Evolutionary conservation across 495 filamentous ascomycete species (phyloP).

Genomic region (Neurospora tetrasperma): DNA sequence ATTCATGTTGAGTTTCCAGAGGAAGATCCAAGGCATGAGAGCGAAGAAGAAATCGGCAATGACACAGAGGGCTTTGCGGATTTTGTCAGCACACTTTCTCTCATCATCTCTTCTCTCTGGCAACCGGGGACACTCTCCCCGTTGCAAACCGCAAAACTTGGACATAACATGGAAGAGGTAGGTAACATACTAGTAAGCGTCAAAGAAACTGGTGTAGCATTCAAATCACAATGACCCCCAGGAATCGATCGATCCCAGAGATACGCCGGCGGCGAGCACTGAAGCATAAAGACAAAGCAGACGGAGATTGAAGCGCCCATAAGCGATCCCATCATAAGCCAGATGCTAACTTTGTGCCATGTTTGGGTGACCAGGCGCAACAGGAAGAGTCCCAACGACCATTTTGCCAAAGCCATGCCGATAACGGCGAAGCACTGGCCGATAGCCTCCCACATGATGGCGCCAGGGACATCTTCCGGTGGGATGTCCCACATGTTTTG

Average conservation of each 20-base stretch:
- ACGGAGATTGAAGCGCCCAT: slow-evolving; percentile 4
- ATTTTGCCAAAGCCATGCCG: slow-evolving; percentile 30
- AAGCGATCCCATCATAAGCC: slow-evolving; percentile 13
- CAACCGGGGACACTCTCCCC: background rate
- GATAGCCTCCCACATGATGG: slow-evolving; percentile 29
- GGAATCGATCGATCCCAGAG: slow-evolving; percentile 21
- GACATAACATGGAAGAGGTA: background rate
- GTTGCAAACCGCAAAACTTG: background rate
- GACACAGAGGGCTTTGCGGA: background rate
- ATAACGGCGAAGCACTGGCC: slow-evolving; percentile 30
- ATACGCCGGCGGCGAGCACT: slow-evolving; percentile 31
- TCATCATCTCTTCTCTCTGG: background rate
- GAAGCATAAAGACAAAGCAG: slow-evolving; percentile 35
- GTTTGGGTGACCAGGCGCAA: slow-evolving; percentile 25
- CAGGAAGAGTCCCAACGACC: slow-evolving; percentile 31
- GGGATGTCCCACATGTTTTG: slow-evolving; percentile 15
- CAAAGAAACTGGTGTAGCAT: slow-evolving; percentile 9
- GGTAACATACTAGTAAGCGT: slow-evolving; percentile 9
- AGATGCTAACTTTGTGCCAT: slow-evolving; percentile 26
- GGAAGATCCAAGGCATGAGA: slow-evolving; percentile 36
- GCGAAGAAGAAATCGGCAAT: slow-evolving; percentile 37
- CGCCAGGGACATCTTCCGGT: slow-evolving; percentile 17
- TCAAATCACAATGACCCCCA: slow-evolving; percentile 6
- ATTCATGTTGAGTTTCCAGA: slow-evolving; percentile 41
- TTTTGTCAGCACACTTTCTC: background rate